Conservation (phyloP, 208 protist species). For the Porcisia deanei region DNA sequence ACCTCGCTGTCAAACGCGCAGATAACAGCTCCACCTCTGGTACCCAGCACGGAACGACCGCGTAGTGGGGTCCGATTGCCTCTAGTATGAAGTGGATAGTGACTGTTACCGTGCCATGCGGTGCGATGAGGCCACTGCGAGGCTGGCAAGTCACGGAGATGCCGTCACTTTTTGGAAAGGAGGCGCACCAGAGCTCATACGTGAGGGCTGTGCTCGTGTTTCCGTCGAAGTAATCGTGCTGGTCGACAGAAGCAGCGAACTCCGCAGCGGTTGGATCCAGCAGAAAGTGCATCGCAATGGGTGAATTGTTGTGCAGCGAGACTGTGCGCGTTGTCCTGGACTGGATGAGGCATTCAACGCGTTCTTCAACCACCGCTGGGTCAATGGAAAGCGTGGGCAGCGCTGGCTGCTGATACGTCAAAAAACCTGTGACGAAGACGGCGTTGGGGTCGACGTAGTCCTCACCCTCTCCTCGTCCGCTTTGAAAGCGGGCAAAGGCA, state of each 20-base stretch:
- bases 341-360: conserved; percentile 76
- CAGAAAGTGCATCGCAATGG: conserved; percentile 67
- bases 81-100: conserved; percentile 69
- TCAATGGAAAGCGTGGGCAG: conserved; percentile 57
- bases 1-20: conserved; percentile 12
- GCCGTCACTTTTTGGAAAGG: conserved; percentile 28
- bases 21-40: conserved; percentile 51
- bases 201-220: conserved; percentile 4
- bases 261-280: conserved; percentile 68
- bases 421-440: conserved; percentile 76
- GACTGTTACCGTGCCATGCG: conserved; percentile 43
- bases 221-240: conserved; percentile 1
- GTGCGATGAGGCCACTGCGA: conserved; percentile 56
- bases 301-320: conserved; percentile 74
- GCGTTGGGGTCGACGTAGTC: neutral
- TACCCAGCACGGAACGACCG: conserved; percentile 66
- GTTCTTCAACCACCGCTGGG: conserved; percentile 68
- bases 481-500: conserved; percentile 23
- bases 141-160: conserved; percentile 68
- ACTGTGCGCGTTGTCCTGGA: conserved; percentile 69
- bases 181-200: conserved; percentile 34
- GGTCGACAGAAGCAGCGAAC: conserved; percentile 24
- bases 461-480: neutral
- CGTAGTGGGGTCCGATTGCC: conserved; percentile 47
- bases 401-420: conserved; percentile 74